Evolutionary conservation across 495 filamentous ascomycete species (phyloP), one percentile per base, ranked within the genome.

Genomic region (Penicillium macrosclerotiorum): DNA sequence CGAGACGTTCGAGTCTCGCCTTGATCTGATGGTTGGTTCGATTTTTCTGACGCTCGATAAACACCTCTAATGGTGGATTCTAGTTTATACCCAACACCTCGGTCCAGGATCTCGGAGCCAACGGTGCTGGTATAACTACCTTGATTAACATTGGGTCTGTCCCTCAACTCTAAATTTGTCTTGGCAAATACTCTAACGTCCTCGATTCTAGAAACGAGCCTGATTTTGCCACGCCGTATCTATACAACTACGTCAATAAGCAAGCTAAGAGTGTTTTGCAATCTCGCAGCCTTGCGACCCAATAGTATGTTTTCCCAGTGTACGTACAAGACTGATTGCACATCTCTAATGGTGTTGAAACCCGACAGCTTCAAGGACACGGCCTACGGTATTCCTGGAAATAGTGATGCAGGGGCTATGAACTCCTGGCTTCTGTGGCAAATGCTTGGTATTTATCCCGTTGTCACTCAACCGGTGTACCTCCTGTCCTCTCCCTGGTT

Each of bases 341-440:
- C n/a, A n/a, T n/a, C n/a, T n/a, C n/a, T n/a, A n/a, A n/a, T 31
- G 9, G 12, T 42, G 8, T 13, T 36, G 13, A 43, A 23, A 14
- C 9, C 1, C 2, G 19, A 23, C 19, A 70, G 60, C 34, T 68
- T 67, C 52, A 55, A 65, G 19, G 64, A 68, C 35, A 69, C 73
- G 5, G 53, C 63, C 1, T 64, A 63, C 23, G 83, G 84, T 1
- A 62, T 86, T 1, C 84, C 83, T 1, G 83, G 84, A 0, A 86
- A 87, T 60, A 80, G 73, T 35, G 82, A 87, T 50, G 83, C 83
- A 1, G 83, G 82, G 13, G 82, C 84, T 7, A 85, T 87, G 81
- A 80, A 86, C 58, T 76, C 73, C 11, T 86, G 80, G 78, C 65
- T 85, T 11, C 54, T 87, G 17, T 87, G 81, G 83, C 80, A 80